Base-by-base conservation (phyloP, 2,329 filamentous ascomycete genomes). In the Diaporthe humulicola region DNA sequence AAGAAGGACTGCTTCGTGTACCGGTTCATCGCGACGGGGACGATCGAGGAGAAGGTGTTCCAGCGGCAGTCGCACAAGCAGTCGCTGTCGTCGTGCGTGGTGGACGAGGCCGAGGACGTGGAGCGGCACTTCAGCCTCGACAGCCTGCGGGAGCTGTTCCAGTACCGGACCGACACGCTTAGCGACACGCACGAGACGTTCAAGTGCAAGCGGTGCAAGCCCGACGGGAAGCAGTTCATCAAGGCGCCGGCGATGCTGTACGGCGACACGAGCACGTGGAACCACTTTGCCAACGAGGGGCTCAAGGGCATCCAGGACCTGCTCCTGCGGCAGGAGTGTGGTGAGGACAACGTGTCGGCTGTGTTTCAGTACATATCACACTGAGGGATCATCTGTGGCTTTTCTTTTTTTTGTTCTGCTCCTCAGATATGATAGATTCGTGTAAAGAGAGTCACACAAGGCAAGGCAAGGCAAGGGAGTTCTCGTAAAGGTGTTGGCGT, bases 1-100 rank as follows among this genome's bases (percentile, higher is more conserved):
- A 98, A 97, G 89, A 99, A 99, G 82, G 97, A 99, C 81, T 99
- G 97, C 81, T 99, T 99, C 80, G 97, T 99, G 22, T 99, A 99
- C 84, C 94, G 97, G n/a, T 99, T 99, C 86, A 99, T 99, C 80
- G 94, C 96, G 0, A 98, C 97, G 0, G 97, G 97, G 5, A 98
- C 96, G 0, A 99, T 99, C 76, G 97, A 99, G 82, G 97, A 99
- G 84, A 99, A 99, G 86, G 98, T 99, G 79, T 99, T 99, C 86
- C 97, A 99, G 84, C 93, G 97, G 14, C 97, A 99, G 82, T 98
- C 95, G 0, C 97, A 99, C 87, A 99, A 99, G 85, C 97, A 99
- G 84, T 97, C 95, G 10, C 88, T 99, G 1, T 98, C 96, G 0
- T 98, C 95, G 0, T 98, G 96, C 79, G 97, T 99, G 6, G 97